Base-by-base conservation (phyloP, 2,329 filamentous ascomycete species). In the Pseudohalonectria lignicola region DNA sequence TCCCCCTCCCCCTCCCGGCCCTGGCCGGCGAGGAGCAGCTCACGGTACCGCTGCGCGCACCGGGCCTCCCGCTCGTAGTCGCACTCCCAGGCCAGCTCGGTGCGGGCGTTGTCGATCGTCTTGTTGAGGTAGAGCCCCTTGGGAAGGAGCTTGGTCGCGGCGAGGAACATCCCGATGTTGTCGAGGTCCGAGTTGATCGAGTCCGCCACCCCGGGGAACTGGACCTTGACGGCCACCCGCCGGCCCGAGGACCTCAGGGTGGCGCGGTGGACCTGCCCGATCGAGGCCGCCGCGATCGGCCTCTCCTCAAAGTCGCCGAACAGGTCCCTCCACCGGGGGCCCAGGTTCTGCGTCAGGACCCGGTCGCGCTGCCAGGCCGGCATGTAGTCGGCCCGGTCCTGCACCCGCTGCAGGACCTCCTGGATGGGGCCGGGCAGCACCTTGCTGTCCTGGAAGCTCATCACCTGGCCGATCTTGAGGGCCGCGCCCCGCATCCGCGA, bases 341-440 rank as follows among this genome's bases (percentile, higher is more conserved):
- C 92, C 0, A 98, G 71, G 50, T 94, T 94, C 5, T 73, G 67
- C 0, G 67, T 59, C 6, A 98, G 71, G 1, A 98, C 90, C 42
- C 81, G 78, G 56, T 98, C 80, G 10, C 92, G 81, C 58, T 98
- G 92, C 56, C 80, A 94, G 3, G 86, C 74, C 1, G 92, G 92
- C 92, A 98, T 98, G 59, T 96, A 98, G 59, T 98, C 90, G 29
- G 92, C 92, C 40, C 86, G 81, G 56, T 98, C 92, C 56, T 98
- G 92, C 0, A 98, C 92, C 5, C 93, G 79, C 55, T 94, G 87
- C 11, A 98, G 66, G 2, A 98, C 86, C 51, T 90, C 76, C 47
- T 93, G 86, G 36, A 98, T 87, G 1, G 85, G 76, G 1, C 74
- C 76, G 0, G 92, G 92, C 9, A 98, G 74, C 78, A 95, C 87